Base-by-base conservation (phyloP, 2,329 filamentous ascomycete species). In the Pseudogymnoascus sp. region DNA sequence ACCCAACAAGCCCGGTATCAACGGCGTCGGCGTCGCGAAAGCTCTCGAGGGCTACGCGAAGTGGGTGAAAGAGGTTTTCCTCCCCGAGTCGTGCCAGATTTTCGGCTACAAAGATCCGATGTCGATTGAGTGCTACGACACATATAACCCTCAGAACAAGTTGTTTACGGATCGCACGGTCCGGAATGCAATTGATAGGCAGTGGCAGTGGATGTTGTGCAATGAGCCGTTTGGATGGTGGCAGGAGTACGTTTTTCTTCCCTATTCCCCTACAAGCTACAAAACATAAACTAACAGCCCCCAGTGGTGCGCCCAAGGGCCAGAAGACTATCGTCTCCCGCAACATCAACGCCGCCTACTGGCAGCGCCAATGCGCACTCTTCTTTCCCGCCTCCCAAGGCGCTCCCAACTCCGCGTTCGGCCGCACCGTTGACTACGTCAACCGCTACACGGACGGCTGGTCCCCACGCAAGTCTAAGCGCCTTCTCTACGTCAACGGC, bases 121-220 rank as follows among this genome's bases (percentile, higher is more conserved):
- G 61, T 78, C 76, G 35, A 73, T 77, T 6, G 76, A 71, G n/a
- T 87, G 83, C 69, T 80, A 80, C 63, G 74, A 85, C 69, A 80
- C 78, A 1, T 78, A 83, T 70, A 79, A 86, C 66, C 65, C 74
- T 6, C 75, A 73, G 19, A 82, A 74, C 64, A 74, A 78, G 0
- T 65, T 81, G 2, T 86, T 76, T 72, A 81, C 78, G 3, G 81
- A 87, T 69, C 72, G 69, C 16, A 74, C 72, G 1, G 73, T 81
- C 4, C 66, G 65, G 59, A 85, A 86, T 69, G 61, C 68, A 0
- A 67, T 74, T 29, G 76, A 81, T 66, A 73, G 82, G 0, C 81
- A 84, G 65, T 87, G 83, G 83, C 70, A 76, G 6, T 87, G 84
- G 83, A 78, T 85, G 72, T 75, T 79, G 1, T 87, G 85, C 76